These are phyloP conservation scores for Neckera pumila DNA, from an alignment of 225 moss, liverwort and hornwort species.

Conservation along the genomic window DNA sequence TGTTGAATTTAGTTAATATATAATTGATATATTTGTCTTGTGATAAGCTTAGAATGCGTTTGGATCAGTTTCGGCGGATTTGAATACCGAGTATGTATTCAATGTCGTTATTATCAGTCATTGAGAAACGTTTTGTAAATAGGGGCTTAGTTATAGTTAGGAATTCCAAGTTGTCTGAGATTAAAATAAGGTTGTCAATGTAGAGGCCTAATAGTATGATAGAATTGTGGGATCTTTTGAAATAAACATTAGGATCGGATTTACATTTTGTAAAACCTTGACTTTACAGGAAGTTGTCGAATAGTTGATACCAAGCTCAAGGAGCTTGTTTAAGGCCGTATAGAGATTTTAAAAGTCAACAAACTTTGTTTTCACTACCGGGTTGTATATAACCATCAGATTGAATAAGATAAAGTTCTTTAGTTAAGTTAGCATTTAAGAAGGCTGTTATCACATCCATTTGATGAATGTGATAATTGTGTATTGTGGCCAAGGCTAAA, in stretches of 20 bases:
- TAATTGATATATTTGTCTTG: background rate
- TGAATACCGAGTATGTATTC: background rate
- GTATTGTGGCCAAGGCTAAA: background rate
- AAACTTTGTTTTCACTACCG: background rate
- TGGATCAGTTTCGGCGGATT: background rate
- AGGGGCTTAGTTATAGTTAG: background rate
- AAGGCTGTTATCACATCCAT: background rate
- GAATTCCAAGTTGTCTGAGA: background rate
- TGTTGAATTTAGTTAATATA: background rate
- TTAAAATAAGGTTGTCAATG: background rate
- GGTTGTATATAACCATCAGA: background rate
- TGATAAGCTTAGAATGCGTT: background rate
- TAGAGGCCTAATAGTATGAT: background rate
- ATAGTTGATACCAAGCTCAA: background rate
- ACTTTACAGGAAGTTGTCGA: rapidly evolving
- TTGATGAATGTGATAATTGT: background rate
- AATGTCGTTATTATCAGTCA: background rate
- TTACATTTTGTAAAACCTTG: background rate
- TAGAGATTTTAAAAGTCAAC: background rate
- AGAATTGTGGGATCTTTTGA: background rate
- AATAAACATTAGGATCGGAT: background rate
- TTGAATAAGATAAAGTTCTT: background rate
- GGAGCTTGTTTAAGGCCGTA: background rate
- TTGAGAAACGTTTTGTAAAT: background rate
- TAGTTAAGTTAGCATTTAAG: background rate